Evolutionary conservation across 805 yeast genomes (phyloP), one percentile per base, ranked within the genome.

Genomic region (Nakazawaea ambrosiae): DNA sequence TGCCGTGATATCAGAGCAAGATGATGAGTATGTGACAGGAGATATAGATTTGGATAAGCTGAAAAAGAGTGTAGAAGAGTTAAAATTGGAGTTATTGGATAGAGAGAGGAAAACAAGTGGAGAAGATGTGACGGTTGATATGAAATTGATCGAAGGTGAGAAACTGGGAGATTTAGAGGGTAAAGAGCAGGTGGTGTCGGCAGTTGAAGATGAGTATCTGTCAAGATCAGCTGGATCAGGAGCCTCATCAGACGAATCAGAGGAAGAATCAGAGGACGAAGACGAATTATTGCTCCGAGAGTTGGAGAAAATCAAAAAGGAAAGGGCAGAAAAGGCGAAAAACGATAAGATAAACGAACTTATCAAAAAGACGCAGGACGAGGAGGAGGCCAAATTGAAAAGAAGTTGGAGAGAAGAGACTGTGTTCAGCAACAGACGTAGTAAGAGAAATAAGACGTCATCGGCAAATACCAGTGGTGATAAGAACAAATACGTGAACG

Each of bases 241-340:
- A 6, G 14, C 9, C 6, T 8, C 9, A 9, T 8, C 9, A n/a
- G 29, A 27, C 7, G 31, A 28, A 17, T 5, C 5, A 22, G 31
- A 28, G 61, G 10, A 66, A 14, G 39, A 68, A 37, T 73, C 65
- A 27, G 79, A 68, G 24, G 78, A 66, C 20, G 78, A 65, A 39
- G 73, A 49, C n/a, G 32, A 20, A 23, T 40, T 1, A 43, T 51
- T 4, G 15, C 45, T 11, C 47, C 45, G 5, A 65, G 69, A 40
- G 66, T 73, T 45, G 40, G 42, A 12, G 20, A 39, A 9, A 45
- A 64, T 27, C 46, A 54, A 9, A 45, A 52, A 4, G 63, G 73
- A 31, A 49, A 57, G 31, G 23, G 34, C 32, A 22, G 41, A 44
- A 42, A 36, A 29, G 34, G 47, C 53, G 32, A 56, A 60, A 27